Conservation (phyloP, 2,329 filamentous ascomycete species). For the Fusarium hostae region DNA sequence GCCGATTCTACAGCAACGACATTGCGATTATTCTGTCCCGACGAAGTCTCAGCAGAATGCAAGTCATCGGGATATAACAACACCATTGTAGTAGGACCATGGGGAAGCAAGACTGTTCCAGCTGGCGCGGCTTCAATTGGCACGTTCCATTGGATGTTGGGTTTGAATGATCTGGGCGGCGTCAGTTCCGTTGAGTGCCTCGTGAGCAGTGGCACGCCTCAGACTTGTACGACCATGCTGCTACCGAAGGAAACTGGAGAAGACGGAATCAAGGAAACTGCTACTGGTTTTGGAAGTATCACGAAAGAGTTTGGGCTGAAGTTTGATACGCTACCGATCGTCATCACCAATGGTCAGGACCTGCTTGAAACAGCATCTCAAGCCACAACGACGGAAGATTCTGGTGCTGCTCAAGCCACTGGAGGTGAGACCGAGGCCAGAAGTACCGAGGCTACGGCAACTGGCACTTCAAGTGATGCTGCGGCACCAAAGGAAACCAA, state of each 20-base stretch:
- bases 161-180: not conserved
- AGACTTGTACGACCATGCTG: not conserved
- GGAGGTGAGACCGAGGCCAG: not conserved
- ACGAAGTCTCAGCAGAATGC: not conserved
- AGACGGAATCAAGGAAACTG: not conserved
- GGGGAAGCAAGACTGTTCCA: slow-evolving; percentile 5
- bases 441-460: not conserved
- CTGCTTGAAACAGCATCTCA: not conserved
- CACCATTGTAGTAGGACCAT: slow-evolving; percentile 9
- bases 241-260: not conserved
- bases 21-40: not conserved
- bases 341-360: slow-evolving; percentile 2
- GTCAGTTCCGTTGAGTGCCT: not conserved
- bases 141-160: slow-evolving; percentile 10
- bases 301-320: not conserved
- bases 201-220: not conserved
- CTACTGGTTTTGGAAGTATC: not conserved
- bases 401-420: not conserved
- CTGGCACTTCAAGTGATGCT: not conserved
- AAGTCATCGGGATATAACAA: not conserved
- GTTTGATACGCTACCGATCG: not conserved
- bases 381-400: not conserved
- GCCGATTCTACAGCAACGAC: slow-evolving; percentile 9
- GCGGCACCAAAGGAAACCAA: not conserved
- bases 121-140: not conserved